A percentile compares a stretch with the other conserved stretches of the same genome.
Conservation (phyloP, 192 early-diverging fungal genomes). For the Coemansia sp. region DNA sequence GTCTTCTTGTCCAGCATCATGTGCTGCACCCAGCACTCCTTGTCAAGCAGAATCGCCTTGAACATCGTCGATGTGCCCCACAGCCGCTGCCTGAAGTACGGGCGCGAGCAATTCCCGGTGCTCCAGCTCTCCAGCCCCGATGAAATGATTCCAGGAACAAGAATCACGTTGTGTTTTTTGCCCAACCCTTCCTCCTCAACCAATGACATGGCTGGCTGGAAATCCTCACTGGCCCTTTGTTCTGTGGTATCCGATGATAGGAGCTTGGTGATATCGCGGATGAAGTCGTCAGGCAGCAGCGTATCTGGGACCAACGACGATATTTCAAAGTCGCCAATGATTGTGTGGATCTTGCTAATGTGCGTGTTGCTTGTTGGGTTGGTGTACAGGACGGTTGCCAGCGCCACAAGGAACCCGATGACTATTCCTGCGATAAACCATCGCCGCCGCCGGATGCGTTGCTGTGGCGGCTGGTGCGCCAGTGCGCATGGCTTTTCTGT, state of each 20-base stretch:
- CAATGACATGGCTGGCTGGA: conserved; percentile 43
- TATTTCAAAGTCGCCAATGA: conserved; percentile 66
- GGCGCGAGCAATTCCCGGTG: conserved; percentile 69
- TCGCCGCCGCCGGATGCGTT: conserved; percentile 31
- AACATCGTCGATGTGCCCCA: conserved; percentile 87
- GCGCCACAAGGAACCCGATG: conserved; percentile 57
- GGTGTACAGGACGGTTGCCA: conserved; percentile 41
- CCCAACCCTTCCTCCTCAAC: conserved; percentile 29
- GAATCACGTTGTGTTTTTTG: conserved; percentile 62
- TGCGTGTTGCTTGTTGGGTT: conserved; percentile 51
- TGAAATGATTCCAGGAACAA: conserved; percentile 88
- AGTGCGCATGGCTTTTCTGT: not conserved
- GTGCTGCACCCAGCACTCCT: conserved; percentile 82
- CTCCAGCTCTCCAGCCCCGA: conserved; percentile 90
- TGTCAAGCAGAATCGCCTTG: conserved; percentile 80
- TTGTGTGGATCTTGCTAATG: conserved; percentile 53
- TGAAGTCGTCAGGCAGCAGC: conserved; percentile 67
- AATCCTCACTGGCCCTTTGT: conserved; percentile 33
- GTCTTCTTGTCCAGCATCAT: conserved; percentile 79
- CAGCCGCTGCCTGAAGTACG: conserved; percentile 84
- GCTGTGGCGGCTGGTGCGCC: conserved; percentile 10
- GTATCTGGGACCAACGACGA: conserved; percentile 63
- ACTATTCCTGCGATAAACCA: conserved; percentile 61
- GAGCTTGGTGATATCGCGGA: conserved; percentile 62
- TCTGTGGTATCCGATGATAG: conserved; percentile 35